phyloP scores from a whole-genome alignment of 2,329 filamentous ascomycete species.

The Alternaria tenuissima region DNA sequence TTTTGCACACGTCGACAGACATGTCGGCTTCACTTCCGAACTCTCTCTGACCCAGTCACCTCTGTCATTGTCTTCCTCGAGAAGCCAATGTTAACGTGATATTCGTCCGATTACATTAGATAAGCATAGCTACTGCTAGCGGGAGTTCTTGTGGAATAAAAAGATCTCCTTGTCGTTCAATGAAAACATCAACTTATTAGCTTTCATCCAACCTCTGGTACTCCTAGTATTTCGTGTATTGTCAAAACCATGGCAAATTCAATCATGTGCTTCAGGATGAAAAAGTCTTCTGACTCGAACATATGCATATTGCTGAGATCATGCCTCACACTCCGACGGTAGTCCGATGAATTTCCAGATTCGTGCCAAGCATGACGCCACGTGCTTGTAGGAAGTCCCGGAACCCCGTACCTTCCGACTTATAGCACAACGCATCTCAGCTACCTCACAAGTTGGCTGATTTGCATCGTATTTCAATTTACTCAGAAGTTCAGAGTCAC shows the following conservation, averaged over 20 bases:
- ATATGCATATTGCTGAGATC: neutral
- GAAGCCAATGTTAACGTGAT: conserved; percentile 48
- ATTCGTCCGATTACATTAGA: conserved; percentile 16
- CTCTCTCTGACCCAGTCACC: conserved; percentile 48
- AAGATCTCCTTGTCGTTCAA: conserved; percentile 11
- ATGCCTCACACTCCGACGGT: neutral
- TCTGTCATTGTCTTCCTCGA: conserved; percentile 39
- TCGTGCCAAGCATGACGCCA: conserved; percentile 5
- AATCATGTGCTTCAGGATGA: neutral
- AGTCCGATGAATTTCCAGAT: neutral
- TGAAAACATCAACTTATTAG: neutral
- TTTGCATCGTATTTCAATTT: neutral
- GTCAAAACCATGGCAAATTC: neutral
- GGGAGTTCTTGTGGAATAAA: conserved; percentile 10
- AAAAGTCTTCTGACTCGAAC: neutral
- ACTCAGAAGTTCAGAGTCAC: neutral
- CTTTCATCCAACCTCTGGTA: neutral
- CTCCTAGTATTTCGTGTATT: neutral
- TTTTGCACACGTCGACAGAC: conserved; percentile 11
- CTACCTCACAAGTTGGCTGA: neutral
- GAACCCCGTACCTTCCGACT: neutral
- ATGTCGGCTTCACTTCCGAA: conserved; percentile 32
- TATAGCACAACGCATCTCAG: neutral
- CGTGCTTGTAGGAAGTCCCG: neutral
- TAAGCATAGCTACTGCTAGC: conserved; percentile 9